Evolutionary conservation across 2,329 filamentous ascomycete genomes (phyloP), one percentile per base, ranked within the genome.

Genomic region (Claviceps pusilla): DNA sequence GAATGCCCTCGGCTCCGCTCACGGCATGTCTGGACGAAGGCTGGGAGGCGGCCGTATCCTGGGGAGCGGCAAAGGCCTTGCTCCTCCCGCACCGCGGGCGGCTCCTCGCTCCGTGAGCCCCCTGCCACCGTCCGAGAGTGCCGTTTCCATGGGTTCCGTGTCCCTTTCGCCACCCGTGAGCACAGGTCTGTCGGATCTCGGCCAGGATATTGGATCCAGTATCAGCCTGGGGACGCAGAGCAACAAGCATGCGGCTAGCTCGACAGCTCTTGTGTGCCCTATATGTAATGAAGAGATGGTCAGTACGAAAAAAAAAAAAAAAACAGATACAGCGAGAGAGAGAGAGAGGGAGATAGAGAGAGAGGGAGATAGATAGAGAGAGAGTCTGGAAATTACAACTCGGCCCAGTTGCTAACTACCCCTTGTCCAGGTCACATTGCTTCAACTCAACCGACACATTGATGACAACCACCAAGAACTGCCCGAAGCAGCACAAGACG

Each of bases 281-380:
- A 98, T 98, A 66, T 98, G 93, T 70, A 89, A 84, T 62, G 94
- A 97, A 71, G 90, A 96, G 69, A 98, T 98, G 93, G 89, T 93
- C 73, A 59, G 72, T 63, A 19, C 19, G 19, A 19, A 19, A 19
- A 19, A 19, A 19, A 19, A 19, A 19, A 19, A 19, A 29, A 9
- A 33, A 42, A 47, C n/a, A 14, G 24, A 5, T 7, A 7, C 10
- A 2, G 14, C 29, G 24, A n/a, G 4, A 48, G 4, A 35, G 12
- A 48, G 3, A 19, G 16, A 9, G 29, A 19, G 11, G 3, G 29
- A 19, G 7, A n/a, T 3, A n/a, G 12, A 16, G 41, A 10, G 16
- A 24, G n/a, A 9, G 28, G 19, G 19, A n/a, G n/a, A n/a, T n/a
- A n/a, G n/a, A n/a, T n/a, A n/a, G n/a, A 29, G 3, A 46, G 28